phyloP scores from a whole-genome alignment of 257 asterid genomes.

The Nicotiana otophora region DNA sequence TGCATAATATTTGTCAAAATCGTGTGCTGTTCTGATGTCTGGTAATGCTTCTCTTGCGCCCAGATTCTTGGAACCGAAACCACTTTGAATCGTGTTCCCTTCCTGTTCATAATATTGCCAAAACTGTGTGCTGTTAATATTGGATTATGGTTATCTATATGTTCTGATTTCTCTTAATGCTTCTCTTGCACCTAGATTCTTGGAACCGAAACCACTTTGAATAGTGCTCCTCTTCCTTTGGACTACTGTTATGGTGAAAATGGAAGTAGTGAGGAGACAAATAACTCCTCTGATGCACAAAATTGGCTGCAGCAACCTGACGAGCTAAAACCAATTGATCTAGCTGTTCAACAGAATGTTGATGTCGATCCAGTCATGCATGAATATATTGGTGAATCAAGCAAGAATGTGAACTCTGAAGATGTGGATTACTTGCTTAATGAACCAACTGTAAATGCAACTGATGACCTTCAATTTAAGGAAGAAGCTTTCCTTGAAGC shows the following conservation, averaged over 20 bases:
- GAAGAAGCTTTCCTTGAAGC: slow-evolving; percentile 65
- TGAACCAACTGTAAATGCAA: slow-evolving; percentile 51
- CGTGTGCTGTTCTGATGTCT: not conserved
- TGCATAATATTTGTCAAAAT: too few species aligned
- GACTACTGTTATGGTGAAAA: slow-evolving; percentile 29
- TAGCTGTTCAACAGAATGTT: slow-evolving; percentile 35
- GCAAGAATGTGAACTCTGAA: slow-evolving; percentile 39
- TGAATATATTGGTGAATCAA: slow-evolving; percentile 70
- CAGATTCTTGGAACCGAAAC: slow-evolving; percentile 57
- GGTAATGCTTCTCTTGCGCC: slow-evolving; percentile 7
- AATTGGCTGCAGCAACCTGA: slow-evolving; percentile 28
- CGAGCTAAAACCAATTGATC: slow-evolving; percentile 27
- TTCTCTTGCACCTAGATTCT: slow-evolving; percentile 50
- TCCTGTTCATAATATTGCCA: not conserved
- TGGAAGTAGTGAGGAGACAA: slow-evolving; percentile 38
- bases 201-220: slow-evolving; percentile 18
- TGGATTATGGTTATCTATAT: not conserved
- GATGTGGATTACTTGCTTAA: slow-evolving; percentile 53
- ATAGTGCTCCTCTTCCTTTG: slow-evolving; percentile 31
- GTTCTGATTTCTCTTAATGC: not conserved
- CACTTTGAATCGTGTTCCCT: too few species aligned
- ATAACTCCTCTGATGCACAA: slow-evolving; percentile 21
- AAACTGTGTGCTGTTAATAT: not conserved
- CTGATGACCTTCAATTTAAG: slow-evolving; percentile 35
- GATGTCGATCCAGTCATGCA: slow-evolving; percentile 50